Base-by-base conservation (phyloP, 2,329 filamentous ascomycete species). In the Cryphonectria nitschkei region DNA sequence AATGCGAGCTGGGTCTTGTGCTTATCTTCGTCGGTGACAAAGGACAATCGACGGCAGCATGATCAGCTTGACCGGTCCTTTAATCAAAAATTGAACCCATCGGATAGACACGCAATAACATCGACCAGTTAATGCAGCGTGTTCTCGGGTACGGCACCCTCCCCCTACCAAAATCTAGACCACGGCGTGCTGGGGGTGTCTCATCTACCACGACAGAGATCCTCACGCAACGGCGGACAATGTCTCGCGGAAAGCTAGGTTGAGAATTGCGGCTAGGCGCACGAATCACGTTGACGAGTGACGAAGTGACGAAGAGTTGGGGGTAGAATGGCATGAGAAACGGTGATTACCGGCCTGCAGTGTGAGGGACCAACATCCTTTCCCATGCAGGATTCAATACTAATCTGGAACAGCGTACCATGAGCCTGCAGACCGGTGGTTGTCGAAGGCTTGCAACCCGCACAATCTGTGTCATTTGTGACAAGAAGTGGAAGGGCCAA, bases 391-490 rank as follows among this genome's bases (percentile, higher is more conserved):
- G 46, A 32, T 46, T 39, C 39, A 56, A 50, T 39, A 8, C n/a
- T n/a, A 56, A 56, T 56, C 58, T 70, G 70, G 65, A 62, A 56
- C 43, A 56, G 26, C 50, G 58, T 52, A 65, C 50, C 67, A 56
- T 43, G 46, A 72, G 68, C 58, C 46, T 60, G 61, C 68, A 65
- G 46, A 70, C 68, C 52, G 64, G 64, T 61, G 39, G 68, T 34
- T 32, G 39, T 65, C 66, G 50, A 70, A 52, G 50, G 6, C 34
- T 26, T 26, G 41, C 34, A 58, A 58, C 68, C 43, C 52, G 60
- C 34, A 65, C 52, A 41, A 58, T 60, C 62, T 65, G 11, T 46
- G 56, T 65, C 32, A 61, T 69, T 26, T 52, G 29, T 46, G 65
- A 67, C 54, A 7, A 39, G 5, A 39, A 39, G 7, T 19, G n/a